Percentiles rank a stretch among this genome's conserved stretches.
Evolutionary conservation across 495 filamentous ascomycete genomes (phyloP).

Genomic region (Penicillium odoratum): DNA sequence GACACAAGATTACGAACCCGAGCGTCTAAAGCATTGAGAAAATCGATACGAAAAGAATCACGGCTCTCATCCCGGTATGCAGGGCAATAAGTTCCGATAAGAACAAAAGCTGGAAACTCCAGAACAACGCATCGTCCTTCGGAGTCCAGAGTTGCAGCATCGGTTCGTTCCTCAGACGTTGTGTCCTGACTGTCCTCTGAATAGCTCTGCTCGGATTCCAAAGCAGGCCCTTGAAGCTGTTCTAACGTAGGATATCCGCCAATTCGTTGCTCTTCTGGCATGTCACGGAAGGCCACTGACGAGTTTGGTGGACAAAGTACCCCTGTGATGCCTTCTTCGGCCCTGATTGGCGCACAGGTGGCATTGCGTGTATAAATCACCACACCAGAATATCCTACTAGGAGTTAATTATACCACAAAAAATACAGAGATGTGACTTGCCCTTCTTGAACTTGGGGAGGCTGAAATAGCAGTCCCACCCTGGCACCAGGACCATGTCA

Average conservation of each 20-base stretch:
- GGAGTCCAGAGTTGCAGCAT: conserved; percentile 74
- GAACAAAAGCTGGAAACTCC: conserved; percentile 92
- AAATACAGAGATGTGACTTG: conserved; percentile 3
- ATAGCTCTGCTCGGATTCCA: neutral
- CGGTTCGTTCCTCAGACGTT: conserved; percentile 42
- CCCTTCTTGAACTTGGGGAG: conserved; percentile 92
- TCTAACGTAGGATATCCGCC: conserved; percentile 80
- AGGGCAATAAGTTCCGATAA: conserved; percentile 88
- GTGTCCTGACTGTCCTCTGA: conserved; percentile 8
- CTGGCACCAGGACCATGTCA: conserved; percentile 93
- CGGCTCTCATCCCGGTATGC: conserved; percentile 84
- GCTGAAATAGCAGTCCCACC: conserved; percentile 97
- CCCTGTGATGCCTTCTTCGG: conserved; percentile 91
- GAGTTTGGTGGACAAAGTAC: conserved; percentile 76
- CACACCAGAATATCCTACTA: conserved; percentile 89
- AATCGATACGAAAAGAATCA: conserved; percentile 78
- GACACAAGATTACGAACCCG: conserved; percentile 81
- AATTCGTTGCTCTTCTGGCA: conserved; percentile 77
- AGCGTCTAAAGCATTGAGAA: conserved; percentile 75
- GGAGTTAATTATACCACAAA: neutral
- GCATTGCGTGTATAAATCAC: conserved; percentile 93
- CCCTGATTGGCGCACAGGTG: conserved; percentile 82
- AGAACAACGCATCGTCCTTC: conserved; percentile 92
- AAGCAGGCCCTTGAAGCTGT: conserved; percentile 55
- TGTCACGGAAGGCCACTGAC: conserved; percentile 68